Conservation (phyloP, 202 grass and related monocot species). For the Elaeis oleifera region DNA sequence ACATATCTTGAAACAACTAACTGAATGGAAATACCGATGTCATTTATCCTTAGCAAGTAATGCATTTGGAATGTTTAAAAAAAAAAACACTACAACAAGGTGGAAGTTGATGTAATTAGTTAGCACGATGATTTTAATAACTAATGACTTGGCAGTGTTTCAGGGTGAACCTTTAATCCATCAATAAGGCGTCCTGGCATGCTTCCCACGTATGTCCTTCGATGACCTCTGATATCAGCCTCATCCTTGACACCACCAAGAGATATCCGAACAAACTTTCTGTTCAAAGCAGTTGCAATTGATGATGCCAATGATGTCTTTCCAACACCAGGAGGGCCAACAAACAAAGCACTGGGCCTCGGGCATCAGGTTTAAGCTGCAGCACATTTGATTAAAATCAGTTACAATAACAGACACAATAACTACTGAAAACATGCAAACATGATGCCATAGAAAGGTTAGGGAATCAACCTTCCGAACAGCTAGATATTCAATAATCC, state of each 20-base stretch:
- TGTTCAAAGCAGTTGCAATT: constrained; percentile 78
- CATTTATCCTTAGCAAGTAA: too few relatives aligned
- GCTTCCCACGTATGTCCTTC: constrained; percentile 97
- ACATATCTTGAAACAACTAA: too few relatives aligned
- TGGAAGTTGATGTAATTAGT: too few relatives aligned
- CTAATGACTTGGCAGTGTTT: neutral
- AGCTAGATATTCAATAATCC: constrained; percentile 96
- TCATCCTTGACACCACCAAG: constrained; percentile 98
- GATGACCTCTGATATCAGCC: constrained; percentile 96
- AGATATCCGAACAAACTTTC: constrained; percentile 94
- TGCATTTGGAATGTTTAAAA: too few relatives aligned
- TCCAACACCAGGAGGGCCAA: constrained; percentile 96
- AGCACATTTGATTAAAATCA: constrained; percentile 17
- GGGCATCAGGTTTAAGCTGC: constrained; percentile 98
- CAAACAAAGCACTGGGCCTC: constrained; percentile 88
- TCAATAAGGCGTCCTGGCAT: constrained; percentile 98
- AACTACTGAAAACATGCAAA: too few relatives aligned
- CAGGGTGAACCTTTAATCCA: constrained; percentile 70
- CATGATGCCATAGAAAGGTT: neutral
- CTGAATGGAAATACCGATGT: too few relatives aligned
- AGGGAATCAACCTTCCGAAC: constrained; percentile 66
- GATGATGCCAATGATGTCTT: constrained; percentile 98
- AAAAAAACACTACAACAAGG: too few relatives aligned
- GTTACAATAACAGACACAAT: neutral
- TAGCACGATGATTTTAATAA: neutral